phyloP scores from a whole-genome alignment of 2,329 filamentous ascomycete genomes.

The Pyricularia pennisetigena region DNA sequence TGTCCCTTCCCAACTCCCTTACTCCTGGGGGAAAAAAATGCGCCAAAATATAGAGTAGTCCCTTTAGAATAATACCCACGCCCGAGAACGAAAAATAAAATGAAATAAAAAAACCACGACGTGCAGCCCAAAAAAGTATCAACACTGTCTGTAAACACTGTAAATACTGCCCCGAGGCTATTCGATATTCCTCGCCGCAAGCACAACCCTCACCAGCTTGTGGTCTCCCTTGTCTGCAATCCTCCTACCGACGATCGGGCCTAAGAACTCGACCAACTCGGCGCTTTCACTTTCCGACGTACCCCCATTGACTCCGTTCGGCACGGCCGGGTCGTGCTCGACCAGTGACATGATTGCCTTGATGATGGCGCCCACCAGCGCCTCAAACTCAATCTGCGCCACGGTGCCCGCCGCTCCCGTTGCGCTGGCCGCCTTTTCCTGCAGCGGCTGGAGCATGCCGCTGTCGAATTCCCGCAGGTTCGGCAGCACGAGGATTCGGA shows the following conservation, averaged over 20 bases:
- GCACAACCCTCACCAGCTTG: conserved; percentile 36
- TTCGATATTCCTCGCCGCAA: conserved; percentile 45
- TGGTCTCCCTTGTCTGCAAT: conserved; percentile 35
- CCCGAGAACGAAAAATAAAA: background rate
- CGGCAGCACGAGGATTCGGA: conserved; percentile 45
- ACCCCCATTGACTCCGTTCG: conserved; percentile 31
- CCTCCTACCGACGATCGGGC: conserved; percentile 40
- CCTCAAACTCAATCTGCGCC: conserved; percentile 37
- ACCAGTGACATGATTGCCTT: conserved; percentile 38
- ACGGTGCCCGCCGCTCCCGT: background rate
- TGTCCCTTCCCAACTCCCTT: background rate
- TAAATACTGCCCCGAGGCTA: conserved; percentile 14
- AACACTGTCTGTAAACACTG: no score
- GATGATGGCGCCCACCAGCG: conserved; percentile 45
- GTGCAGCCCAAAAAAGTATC: background rate
- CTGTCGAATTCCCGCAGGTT: conserved; percentile 45
- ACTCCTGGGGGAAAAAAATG: background rate
- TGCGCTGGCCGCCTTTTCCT: conserved; percentile 31
- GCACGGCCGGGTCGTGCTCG: conserved; percentile 19
- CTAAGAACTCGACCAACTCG: conserved; percentile 44
- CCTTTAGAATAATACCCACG: background rate
- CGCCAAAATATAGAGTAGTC: background rate
- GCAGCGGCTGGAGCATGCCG: conserved; percentile 42
- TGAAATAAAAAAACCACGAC: no score
- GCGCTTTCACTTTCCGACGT: conserved; percentile 26